Evolutionary conservation across 441 rosid genomes (phyloP).

Genomic region (Francoa sonchifolia): DNA sequence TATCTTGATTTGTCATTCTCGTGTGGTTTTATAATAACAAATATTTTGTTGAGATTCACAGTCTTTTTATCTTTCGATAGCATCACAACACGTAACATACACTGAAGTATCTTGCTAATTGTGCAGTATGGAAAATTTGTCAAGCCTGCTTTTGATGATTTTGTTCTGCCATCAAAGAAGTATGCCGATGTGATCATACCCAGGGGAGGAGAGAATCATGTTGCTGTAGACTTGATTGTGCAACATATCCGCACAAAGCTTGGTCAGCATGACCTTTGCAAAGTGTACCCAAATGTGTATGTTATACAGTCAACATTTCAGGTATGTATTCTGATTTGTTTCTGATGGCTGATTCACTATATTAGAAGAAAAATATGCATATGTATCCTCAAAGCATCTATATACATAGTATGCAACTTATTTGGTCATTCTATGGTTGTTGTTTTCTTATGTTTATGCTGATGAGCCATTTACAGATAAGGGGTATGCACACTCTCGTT

Average conservation of each 20-base stretch:
- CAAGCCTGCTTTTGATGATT: slow-evolving; percentile 98
- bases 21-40: too few species aligned
- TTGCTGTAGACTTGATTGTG: slow-evolving; percentile 90
- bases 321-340: slow-evolving; percentile 27
- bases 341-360: too few species aligned
- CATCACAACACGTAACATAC: too few species aligned
- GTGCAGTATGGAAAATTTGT: slow-evolving; percentile 94
- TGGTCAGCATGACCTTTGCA: slow-evolving; percentile 94
- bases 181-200: slow-evolving; percentile 95
- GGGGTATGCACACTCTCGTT: slow-evolving; percentile 97
- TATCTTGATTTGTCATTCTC: too few species aligned
- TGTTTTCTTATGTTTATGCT: slow-evolving; percentile 13
- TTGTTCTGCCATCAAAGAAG: slow-evolving; percentile 89
- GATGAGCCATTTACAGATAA: slow-evolving; percentile 42
- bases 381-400: too few species aligned
- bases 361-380: too few species aligned
- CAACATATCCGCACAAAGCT: slow-evolving; percentile 93
- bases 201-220: slow-evolving; percentile 94
- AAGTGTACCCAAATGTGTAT: slow-evolving; percentile 68
- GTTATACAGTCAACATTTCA: slow-evolving; percentile 91
- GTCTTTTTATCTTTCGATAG: too few species aligned
- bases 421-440: too few species aligned
- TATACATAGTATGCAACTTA: too few species aligned
- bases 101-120: slow-evolving; percentile 13
- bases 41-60: too few species aligned